phyloP scores from a whole-genome alignment of 2,329 filamentous ascomycete species.

The Leptodontidium sp. region DNA sequence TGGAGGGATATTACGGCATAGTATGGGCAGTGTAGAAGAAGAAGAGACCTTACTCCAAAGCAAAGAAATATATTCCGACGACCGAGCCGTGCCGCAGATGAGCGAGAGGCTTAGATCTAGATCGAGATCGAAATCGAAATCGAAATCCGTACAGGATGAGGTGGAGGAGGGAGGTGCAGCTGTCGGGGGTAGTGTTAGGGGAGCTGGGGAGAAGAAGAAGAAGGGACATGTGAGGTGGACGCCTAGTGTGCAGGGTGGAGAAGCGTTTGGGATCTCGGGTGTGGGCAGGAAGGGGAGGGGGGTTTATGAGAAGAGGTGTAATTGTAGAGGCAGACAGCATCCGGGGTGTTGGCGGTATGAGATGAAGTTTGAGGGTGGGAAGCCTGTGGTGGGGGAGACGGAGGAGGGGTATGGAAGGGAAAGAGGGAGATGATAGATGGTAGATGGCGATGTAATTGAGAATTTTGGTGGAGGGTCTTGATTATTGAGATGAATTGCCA shows the following conservation, averaged over 20 bases:
- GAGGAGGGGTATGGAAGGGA: neutral
- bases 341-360: conserved; percentile 14
- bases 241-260: conserved; percentile 23
- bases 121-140: neutral
- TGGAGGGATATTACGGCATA: neutral
- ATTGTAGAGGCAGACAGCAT: conserved; percentile 11
- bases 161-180: too few species aligned
- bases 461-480: neutral
- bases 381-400: neutral
- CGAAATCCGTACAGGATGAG: neutral
- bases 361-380: neutral
- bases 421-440: neutral
- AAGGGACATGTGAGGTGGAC: conserved; percentile 34
- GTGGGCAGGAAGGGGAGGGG: neutral
- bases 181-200: neutral
- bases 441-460: neutral
- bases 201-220: conserved; percentile 18
- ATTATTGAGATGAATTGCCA: too few species aligned
- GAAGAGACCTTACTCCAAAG: conserved; percentile 9
- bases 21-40: neutral
- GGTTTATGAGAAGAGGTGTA: conserved; percentile 12
- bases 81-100: neutral
- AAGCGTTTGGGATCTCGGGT: conserved; percentile 20
- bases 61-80: neutral
- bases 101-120: neutral